Evolutionary conservation across 1,284 basidiomycete genomes (phyloP).

Genomic region (Boletus semigastroideus): DNA sequence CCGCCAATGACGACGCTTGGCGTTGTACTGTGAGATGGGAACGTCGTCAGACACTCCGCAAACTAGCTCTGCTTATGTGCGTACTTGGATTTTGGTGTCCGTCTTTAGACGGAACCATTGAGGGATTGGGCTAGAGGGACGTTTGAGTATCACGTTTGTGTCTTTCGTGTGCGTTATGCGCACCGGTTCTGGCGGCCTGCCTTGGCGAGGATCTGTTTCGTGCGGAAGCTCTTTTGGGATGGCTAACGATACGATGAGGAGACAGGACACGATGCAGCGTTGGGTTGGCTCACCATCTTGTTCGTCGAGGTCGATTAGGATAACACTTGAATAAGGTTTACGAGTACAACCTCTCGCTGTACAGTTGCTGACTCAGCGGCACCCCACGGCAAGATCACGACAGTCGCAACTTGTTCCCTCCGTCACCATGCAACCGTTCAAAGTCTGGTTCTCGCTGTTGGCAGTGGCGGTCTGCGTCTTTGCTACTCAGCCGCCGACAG

Average conservation of each 20-base stretch:
- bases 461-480: conserved; percentile 37
- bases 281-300: conserved; percentile 27
- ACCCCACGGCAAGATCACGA: conserved; percentile 7
- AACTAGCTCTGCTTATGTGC: conserved; percentile 24
- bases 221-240: conserved; percentile 97
- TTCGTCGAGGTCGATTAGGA: conserved; percentile 24
- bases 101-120: conserved; percentile 99
- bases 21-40: conserved; percentile 67
- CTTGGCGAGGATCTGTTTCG: conserved; percentile 97
- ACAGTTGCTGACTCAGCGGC: conserved; percentile 38
- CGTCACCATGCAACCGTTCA: conserved; percentile 47
- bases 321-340: conserved; percentile 31
- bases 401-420: not conserved
- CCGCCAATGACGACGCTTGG: conserved; percentile 93
- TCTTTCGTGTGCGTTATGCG: conserved; percentile 27
- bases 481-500: conserved; percentile 45
- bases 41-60: not conserved
- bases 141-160: not conserved
- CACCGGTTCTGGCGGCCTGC: conserved; percentile 94
- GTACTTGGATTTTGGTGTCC: conserved; percentile 91
- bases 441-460: conserved; percentile 43
- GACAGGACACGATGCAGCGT: not conserved
- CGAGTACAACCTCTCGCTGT: conserved; percentile 19
- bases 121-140: conserved; percentile 78
- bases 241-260: conserved; percentile 53